Evolutionary conservation across 495 filamentous ascomycete genomes (phyloP).

Genomic region (Darksidea phi): DNA sequence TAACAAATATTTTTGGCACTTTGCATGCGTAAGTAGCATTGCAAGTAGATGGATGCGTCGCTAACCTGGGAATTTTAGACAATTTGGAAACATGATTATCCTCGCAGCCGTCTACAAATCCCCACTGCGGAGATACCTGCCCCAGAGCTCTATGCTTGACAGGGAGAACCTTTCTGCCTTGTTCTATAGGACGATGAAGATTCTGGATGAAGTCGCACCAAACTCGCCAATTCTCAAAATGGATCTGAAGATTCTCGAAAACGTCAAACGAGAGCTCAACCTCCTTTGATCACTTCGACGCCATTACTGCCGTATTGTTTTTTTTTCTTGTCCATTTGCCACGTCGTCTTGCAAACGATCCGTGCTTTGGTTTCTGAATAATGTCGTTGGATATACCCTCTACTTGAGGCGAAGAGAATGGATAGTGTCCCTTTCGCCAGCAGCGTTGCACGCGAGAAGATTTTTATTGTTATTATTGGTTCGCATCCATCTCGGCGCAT

Average conservation of each 20-base stretch:
- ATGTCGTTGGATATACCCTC: conserved; percentile 14
- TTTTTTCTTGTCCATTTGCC: too few relatives aligned
- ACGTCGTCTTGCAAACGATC: too few relatives aligned
- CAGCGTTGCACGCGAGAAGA: neutral
- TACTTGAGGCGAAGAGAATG: neutral
- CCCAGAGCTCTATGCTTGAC: conserved; percentile 48
- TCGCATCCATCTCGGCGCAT: conserved; percentile 6
- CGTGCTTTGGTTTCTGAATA: neutral
- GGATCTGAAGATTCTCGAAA: conserved; percentile 63
- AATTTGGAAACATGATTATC: conserved; percentile 95
- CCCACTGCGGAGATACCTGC: conserved; percentile 55
- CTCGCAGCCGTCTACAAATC: conserved; percentile 74
- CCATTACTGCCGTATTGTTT: neutral
- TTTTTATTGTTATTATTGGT: neutral
- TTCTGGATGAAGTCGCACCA: conserved; percentile 61
- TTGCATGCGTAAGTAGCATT: conserved; percentile 82
- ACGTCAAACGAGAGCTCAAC: conserved; percentile 3
- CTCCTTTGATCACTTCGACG: conserved; percentile 14
- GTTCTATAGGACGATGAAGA: conserved; percentile 64
- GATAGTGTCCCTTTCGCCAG: neutral
- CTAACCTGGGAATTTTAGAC: conserved; percentile 53
- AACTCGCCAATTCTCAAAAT: conserved; percentile 65
- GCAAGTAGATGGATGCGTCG: neutral
- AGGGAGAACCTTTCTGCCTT: conserved; percentile 38
- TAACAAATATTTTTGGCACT: conserved; percentile 94